A percentile compares a stretch with the other conserved stretches of the same genome.
Evolutionary conservation across 1,284 basidiomycete genomes (phyloP).

Genomic region (Ustilago shanxiensis): DNA sequence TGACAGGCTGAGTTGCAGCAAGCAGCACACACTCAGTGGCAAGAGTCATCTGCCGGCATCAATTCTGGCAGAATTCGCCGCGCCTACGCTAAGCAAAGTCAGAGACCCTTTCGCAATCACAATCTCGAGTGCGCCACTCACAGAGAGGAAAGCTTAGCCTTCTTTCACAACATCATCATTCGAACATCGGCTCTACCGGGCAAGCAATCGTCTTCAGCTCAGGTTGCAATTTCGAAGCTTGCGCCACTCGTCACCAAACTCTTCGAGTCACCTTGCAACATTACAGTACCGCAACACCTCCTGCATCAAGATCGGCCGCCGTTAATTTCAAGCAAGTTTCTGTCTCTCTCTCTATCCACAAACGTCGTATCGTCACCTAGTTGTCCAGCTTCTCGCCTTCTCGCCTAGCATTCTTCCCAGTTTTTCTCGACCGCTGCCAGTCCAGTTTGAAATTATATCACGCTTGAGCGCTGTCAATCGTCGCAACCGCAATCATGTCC

Average conservation of each 20-base stretch:
- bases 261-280: not conserved
- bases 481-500: conserved; percentile 22
- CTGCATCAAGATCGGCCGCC: not conserved
- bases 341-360: too few relatives aligned
- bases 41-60: not conserved
- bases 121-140: not conserved
- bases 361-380: too few relatives aligned
- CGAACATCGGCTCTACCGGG: not conserved
- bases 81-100: not conserved
- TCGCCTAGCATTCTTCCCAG: not conserved
- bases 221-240: not conserved
- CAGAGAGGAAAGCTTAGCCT: not conserved
- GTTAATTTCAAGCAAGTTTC: too few relatives aligned
- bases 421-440: not conserved
- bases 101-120: conserved; percentile 1
- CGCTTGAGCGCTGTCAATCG: not conserved
- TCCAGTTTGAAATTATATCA: not conserved
- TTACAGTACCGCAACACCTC: not conserved
- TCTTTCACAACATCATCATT: not conserved
- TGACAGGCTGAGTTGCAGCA: not conserved
- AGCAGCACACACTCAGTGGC: too few relatives aligned
- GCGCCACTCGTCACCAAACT: not conserved
- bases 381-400: not conserved
- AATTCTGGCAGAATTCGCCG: not conserved
- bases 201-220: not conserved